Base-by-base conservation (phyloP, 75 land plant species). In the Pinus taeda region DNA sequence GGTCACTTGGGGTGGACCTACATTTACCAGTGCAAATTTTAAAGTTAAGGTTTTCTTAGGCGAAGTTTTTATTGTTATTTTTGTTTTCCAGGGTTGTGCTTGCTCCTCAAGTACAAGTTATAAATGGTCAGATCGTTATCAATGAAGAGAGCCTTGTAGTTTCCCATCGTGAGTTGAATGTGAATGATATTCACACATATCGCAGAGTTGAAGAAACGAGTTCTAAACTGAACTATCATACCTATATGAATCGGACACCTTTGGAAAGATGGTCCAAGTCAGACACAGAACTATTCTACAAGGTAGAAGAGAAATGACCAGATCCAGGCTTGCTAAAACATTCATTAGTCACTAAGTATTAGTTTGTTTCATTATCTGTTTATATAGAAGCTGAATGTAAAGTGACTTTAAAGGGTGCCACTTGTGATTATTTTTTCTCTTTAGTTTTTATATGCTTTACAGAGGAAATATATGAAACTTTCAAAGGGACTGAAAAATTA, bases 281-380 rank as follows among this genome's bases (percentile, higher is more conserved):
- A 60, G 94, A 95, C 26, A 93, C 98, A n/a, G 92, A 93, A 56
- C 61, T 91, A 77, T 93, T 95, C 59, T 95, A 91, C 81, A 75
- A 90, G 98, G 98, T 95, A 84, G 71, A 66, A 67, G 49, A 45
- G 21, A 37, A 5, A 17, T 74, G 37, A 20, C 26, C 30, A 14
- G 20, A 39, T 49, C 17, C 36, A 24, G 18, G 78, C 73, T 24
- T 77, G 29, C 7, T 4, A 11, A 26, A 29, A 21, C 20, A 11
- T 45, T 9, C 15, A 61, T 33, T 26, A 24, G 6, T 39, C 4
- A 37, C 15, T 1, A 37, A 39, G 21, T 39, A 15, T 7, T 20
- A 36, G 21, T 36, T 73, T 55, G n/a, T 36, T 53, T 36, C 59
- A 57, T 33, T 37, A 49, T 15, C 57, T 20, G 37, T 57, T 57